Evolutionary conservation across 495 filamentous ascomycete genomes (phyloP), one percentile per base, ranked within the genome.

Genomic region (Penicillium longicatenatum): DNA sequence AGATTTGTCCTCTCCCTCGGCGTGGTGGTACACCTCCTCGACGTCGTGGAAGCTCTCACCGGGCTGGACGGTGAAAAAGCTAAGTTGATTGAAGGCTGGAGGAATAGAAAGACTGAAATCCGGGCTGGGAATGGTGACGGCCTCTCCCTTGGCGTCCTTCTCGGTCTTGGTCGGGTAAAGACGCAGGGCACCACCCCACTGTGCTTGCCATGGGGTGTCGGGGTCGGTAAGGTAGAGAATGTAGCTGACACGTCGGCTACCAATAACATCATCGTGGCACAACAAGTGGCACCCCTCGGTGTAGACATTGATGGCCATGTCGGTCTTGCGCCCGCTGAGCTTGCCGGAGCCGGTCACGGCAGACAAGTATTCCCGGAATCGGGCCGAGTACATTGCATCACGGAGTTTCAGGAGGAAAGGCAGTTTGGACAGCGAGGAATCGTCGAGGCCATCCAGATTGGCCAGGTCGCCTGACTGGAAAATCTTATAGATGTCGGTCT

Each of bases 401-500:
- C 94, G 89, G 24, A 98, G 86, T 60, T 84, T 84, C 52, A 96
- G 83, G 2, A 99, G 79, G 10, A 90, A 92, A 0, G 94, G 94
- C 35, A 99, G 79, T 52, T 88, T 89, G 31, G 86, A 83, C 44
- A 97, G 79, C 30, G 92, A 89, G 0, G 88, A 83, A 66, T 91
- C 85, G 52, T 95, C 90, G 7, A 99, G 80, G 5, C 94, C 94
- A 73, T 96, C 92, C 43, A 99, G 86, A 70, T 99, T 99, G 9
- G 94, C 95, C 17, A 99, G 81, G 69, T 99, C 94, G 53, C 94
- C 94, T 29, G 93, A 97, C 75, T 98, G 94, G 80, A 97, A 93
- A 70, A 98, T 97, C 73, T 94, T 96, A 81, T 99, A 99, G 75
- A 99, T 98, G 73, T 99, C 95, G 56, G 94, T 99, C 70, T 99